Conservation (phyloP, 192 early-diverging fungal species). For the Lunasporangiospora selenospora region DNA sequence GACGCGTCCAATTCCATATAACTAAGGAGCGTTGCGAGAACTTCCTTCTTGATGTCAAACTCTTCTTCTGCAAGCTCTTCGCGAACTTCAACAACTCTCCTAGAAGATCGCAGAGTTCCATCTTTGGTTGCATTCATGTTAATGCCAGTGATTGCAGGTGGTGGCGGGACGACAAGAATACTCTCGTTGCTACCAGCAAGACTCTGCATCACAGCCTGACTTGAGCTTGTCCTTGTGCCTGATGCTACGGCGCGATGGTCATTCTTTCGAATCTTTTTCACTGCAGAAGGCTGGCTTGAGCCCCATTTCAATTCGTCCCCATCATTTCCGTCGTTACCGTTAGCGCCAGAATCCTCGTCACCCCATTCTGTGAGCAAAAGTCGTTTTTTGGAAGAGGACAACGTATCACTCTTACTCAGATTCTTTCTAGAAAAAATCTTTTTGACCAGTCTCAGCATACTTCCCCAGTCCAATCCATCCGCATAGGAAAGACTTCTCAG, state of each 20-base stretch:
- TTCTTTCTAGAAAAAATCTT: constrained; percentile 35
- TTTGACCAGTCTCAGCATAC: constrained; percentile 32
- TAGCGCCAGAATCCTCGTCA: not conserved
- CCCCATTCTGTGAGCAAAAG: not conserved
- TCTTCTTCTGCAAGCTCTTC: constrained; percentile 31
- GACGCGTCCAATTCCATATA: constrained; percentile 39
- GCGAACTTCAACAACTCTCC: constrained; percentile 25
- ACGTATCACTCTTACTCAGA: not conserved
- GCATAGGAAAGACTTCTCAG: constrained; percentile 54
- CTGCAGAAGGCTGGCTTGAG: not conserved
- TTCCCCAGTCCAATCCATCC: constrained; percentile 46
- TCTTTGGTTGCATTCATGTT: too few relatives aligned
- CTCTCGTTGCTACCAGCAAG: constrained; percentile 10
- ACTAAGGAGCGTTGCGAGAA: constrained; percentile 36
- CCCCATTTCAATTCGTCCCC: not conserved
- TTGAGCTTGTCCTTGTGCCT: not conserved
- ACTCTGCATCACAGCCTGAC: not conserved
- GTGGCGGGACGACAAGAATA: constrained; percentile 28
- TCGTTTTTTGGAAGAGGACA: constrained; percentile 5
- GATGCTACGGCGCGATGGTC: constrained; percentile 1
- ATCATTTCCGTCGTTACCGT: not conserved
- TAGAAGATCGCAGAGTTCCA: too few relatives aligned
- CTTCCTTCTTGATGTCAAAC: constrained; percentile 47
- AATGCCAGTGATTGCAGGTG: too few relatives aligned
- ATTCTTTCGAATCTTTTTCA: constrained; percentile 36